These are phyloP conservation scores for Aspergillus texensis DNA, from an alignment of 2,329 filamentous ascomycete genomes.

Conservation along the genomic window DNA sequence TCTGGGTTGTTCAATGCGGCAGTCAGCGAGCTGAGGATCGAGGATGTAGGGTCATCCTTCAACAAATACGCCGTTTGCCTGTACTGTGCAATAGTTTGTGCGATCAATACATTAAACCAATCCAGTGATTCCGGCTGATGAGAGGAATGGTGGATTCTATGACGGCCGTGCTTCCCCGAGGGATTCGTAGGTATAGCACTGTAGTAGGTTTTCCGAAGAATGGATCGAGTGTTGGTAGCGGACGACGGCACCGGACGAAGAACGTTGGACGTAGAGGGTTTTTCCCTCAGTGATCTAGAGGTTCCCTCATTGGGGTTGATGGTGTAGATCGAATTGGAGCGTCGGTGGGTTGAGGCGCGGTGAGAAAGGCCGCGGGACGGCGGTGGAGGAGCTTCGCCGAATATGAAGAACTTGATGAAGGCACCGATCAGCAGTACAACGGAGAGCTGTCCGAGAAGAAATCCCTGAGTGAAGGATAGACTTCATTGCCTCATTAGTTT, in stretches of 20 bases:
- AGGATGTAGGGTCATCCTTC: constrained; percentile 58
- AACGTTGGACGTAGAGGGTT: constrained; percentile 65
- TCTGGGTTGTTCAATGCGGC: constrained; percentile 83
- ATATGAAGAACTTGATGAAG: constrained; percentile 99
- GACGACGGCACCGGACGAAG: constrained; percentile 72
- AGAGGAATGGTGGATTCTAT: constrained; percentile 60
- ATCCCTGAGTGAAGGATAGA: constrained; percentile 88
- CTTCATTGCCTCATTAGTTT: constrained; percentile 47
- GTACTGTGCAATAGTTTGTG: constrained; percentile 95
- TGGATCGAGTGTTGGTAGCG: constrained; percentile 78
- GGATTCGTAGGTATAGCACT: constrained; percentile 57
- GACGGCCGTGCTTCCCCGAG: constrained; percentile 44
- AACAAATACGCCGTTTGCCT: constrained; percentile 89
- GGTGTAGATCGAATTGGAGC: constrained; percentile 65
- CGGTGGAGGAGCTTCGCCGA: constrained; percentile 85
- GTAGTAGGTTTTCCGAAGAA: constrained; percentile 96
- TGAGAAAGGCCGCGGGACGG: constrained; percentile 77
- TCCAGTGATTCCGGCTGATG: constrained; percentile 96
- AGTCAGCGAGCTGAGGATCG: constrained; percentile 79
- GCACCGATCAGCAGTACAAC: constrained; percentile 87
- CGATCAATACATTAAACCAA: constrained; percentile 98
- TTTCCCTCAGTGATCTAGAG: constrained; percentile 49
- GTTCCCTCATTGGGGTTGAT: constrained; percentile 42
- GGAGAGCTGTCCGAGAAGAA: constrained; percentile 89
- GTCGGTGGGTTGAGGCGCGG: constrained; percentile 76